Evolutionary conservation across 1,284 basidiomycete genomes (phyloP).

Genomic region (Puccinia hordei): DNA sequence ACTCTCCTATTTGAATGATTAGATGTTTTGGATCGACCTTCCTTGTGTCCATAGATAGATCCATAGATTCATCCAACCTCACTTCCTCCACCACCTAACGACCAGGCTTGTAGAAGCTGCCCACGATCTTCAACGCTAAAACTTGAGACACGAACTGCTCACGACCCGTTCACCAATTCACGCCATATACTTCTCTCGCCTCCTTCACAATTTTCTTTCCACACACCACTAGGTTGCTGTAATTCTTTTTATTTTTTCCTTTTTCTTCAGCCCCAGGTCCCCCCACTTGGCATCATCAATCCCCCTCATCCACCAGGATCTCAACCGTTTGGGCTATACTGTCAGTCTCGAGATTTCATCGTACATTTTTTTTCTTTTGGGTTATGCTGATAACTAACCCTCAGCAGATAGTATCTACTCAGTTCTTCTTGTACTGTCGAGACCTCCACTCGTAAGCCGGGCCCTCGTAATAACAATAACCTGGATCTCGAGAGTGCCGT

Average conservation of each 20-base stretch:
- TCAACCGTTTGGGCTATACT: too few species aligned
- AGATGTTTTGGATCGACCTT: not conserved
- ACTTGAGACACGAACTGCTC: not conserved
- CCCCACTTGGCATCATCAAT: too few species aligned
- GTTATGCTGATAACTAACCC: too few species aligned
- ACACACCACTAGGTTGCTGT: not conserved
- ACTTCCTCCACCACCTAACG: constrained; percentile 17
- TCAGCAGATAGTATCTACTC: too few species aligned
- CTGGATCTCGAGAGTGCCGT: not conserved
- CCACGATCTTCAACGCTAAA: constrained; percentile 1
- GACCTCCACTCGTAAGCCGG: too few species aligned
- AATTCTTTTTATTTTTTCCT: not conserved
- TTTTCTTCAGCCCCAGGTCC: not conserved
- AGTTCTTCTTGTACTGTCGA: too few species aligned
- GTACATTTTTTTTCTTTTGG: too few species aligned
- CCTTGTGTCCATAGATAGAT: constrained; percentile 2
- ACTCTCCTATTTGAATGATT: not conserved
- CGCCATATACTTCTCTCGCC: not conserved
- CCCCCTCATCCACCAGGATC: too few species aligned
- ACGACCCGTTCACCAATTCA: not conserved
- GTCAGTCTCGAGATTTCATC: too few species aligned
- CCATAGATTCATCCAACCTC: not conserved
- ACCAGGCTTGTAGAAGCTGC: constrained; percentile 32
- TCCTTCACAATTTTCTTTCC: not conserved
- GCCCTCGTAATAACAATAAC: not conserved